These are phyloP conservation scores for Rubus parviflorus DNA, from an alignment of 306 rosid genomes.

Conservation along the genomic window DNA sequence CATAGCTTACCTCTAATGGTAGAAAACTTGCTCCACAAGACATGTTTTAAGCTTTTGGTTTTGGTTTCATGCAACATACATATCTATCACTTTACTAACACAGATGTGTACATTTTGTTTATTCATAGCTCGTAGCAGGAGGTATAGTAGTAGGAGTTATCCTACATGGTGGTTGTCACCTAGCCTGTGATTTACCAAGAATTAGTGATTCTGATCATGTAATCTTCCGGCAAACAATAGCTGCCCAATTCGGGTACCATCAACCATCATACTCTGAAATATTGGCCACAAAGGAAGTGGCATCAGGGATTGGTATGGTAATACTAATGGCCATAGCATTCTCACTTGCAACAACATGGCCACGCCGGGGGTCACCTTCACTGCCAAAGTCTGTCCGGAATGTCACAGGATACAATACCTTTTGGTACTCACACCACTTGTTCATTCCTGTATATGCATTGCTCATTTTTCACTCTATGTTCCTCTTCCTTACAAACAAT, in stretches of 20 bases:
- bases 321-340: conserved; percentile 73
- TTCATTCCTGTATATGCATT: conserved; percentile 76
- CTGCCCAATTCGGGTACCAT: conserved; percentile 54
- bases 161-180: conserved; percentile 81
- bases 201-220: conserved; percentile 53
- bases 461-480: conserved; percentile 81
- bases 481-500: conserved; percentile 74
- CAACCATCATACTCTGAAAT: conserved; percentile 72
- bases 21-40: neutral
- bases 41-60: neutral
- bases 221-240: conserved; percentile 63
- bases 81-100: neutral
- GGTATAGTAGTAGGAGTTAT: conserved; percentile 81
- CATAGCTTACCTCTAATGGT: neutral
- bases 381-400: conserved; percentile 57
- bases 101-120: neutral
- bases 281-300: conserved; percentile 63
- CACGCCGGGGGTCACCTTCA: conserved; percentile 56
- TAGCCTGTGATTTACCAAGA: conserved; percentile 92
- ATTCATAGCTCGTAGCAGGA: conserved; percentile 66
- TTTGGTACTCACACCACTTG: conserved; percentile 94
- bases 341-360: conserved; percentile 79
- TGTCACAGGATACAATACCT: conserved; percentile 79
- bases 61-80: too few relatives aligned
- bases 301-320: conserved; percentile 69